Base-by-base conservation (phyloP, 345 rosid genomes). In the Acer yangbiense region DNA sequence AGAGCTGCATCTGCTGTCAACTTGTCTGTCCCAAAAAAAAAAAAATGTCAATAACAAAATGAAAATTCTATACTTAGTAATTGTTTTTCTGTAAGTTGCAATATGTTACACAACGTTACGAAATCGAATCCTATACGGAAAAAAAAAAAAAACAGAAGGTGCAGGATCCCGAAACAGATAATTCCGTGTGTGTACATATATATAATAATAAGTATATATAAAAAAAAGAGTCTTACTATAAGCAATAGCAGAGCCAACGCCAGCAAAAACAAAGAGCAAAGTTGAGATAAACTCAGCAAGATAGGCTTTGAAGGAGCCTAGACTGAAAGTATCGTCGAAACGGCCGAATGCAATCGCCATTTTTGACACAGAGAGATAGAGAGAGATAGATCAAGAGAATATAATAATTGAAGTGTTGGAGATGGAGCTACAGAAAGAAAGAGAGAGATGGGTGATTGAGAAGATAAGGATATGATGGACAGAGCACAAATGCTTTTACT, bases 211-310 rank as follows among this genome's bases (percentile, higher is more conserved):
- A 17, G 5, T 20, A 57, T 17, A 13, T 7, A n/a, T 2, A 29
- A 2, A 17, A 8, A 7, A 32, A 55, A 4, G 12, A 65, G 18
- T 50, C 20, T 12, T 72, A 95, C 98, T 86, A 70, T 86, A 95
- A 80, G 98, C 98, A 9, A 95, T 91, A 88, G 95, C 97, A 12
- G 98, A 95, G 67, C 98, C 97, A 81, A 94, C 98, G 12, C 98
- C 98, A 43, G 97, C 97, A 69, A 94, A 94, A 80, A 94, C 98
- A 71, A 94, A 94, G 90, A 95, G 87, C 83, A 95, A 80, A 72
- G 98, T 95, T 23, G 98, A 95, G 86, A 95, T 95, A 74, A 95
- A 93, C 87, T 95, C 98, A 27, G 98, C 93, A 14, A 95, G 90
- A 74, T 95, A 91, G 67, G 98, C 95, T 77, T 85, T 95, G 69